phyloP scores from a whole-genome alignment of 192 early-diverging fungal species.

The Rhizoclosmatium globosum region DNA sequence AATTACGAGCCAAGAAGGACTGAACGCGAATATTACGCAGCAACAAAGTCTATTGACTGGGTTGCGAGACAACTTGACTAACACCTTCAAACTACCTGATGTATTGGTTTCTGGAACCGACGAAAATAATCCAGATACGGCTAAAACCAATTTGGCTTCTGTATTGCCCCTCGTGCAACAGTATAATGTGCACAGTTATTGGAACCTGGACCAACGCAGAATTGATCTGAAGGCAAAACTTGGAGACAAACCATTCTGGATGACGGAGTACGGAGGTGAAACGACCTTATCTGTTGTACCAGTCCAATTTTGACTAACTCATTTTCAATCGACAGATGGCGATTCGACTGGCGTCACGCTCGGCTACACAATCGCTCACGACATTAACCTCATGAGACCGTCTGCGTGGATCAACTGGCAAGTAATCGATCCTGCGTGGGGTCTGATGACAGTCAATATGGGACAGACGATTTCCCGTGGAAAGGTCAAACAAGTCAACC shows the following conservation, averaged over 20 bases:
- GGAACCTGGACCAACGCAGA: not conserved
- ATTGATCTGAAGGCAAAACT: not conserved
- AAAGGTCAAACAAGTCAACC: not conserved
- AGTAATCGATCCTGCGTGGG: constrained; percentile 3
- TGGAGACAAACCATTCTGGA: constrained; percentile 20
- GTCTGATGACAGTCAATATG: not conserved
- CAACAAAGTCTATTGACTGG: constrained; percentile 5
- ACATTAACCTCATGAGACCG: constrained; percentile 17
- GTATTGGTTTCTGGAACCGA: constrained; percentile 26
- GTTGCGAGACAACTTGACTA: not conserved
- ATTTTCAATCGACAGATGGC: not conserved
- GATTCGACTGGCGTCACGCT: constrained; percentile 17
- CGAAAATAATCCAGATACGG: constrained; percentile 15
- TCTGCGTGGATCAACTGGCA: constrained; percentile 43
- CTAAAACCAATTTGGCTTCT: not conserved
- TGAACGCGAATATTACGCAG: constrained; percentile 17
- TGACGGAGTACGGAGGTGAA: constrained; percentile 33
- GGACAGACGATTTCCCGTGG: not conserved
- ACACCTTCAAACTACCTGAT: too few species aligned
- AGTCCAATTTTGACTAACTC: too few species aligned
- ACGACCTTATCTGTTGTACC: not conserved
- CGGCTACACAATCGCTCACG: constrained; percentile 24
- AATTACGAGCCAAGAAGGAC: constrained; percentile 29
- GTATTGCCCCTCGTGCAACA: not conserved
- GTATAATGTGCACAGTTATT: constrained; percentile 39